Percentiles rank a stretch among this genome's conserved stretches.
These are phyloP conservation scores for Pyrenula massariospora DNA, from an alignment of 495 filamentous ascomycete genomes.

Conservation along the genomic window DNA sequence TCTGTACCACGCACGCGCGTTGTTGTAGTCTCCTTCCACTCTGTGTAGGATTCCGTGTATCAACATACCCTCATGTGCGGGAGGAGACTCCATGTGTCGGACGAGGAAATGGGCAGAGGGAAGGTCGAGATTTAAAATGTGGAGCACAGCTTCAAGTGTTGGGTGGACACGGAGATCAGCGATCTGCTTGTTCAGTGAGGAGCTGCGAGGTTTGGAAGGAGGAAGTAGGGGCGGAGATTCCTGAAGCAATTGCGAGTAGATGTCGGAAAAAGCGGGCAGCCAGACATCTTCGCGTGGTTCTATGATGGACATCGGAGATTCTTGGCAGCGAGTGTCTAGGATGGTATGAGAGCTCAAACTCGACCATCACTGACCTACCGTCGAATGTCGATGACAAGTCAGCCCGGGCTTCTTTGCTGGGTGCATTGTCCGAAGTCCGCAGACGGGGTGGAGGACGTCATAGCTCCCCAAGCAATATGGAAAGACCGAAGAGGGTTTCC, in stretches of 20 bases:
- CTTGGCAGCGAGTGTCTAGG: background rate
- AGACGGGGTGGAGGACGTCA: background rate
- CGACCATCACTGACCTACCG: too few relatives aligned
- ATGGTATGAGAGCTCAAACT: too few relatives aligned
- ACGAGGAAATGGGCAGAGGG: slow-evolving; percentile 34
- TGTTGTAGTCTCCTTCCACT: slow-evolving; percentile 32
- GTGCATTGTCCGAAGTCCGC: background rate
- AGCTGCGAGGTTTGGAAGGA: slow-evolving; percentile 12
- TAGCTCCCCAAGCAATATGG: too few relatives aligned
- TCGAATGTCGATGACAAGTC: too few relatives aligned
- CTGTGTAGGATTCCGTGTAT: slow-evolving; percentile 31
- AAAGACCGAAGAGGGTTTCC: too few relatives aligned
- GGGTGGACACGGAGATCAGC: slow-evolving; percentile 26
- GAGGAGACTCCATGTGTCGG: slow-evolving; percentile 32
- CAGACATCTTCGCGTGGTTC: background rate
- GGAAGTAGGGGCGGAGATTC: slow-evolving; percentile 11
- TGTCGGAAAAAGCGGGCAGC: slow-evolving; percentile 8
- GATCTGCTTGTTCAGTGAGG: slow-evolving; percentile 15
- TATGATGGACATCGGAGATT: background rate
- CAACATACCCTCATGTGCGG: slow-evolving; percentile 32
- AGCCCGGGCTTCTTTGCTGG: too few relatives aligned
- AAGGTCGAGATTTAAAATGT: slow-evolving; percentile 33
- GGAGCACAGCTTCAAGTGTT: slow-evolving; percentile 30
- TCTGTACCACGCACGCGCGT: slow-evolving; percentile 28
- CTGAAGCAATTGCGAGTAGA: slow-evolving; percentile 11